Evolutionary conservation across 441 rosid species (phyloP), one percentile per base, ranked within the genome.

Genomic region (Adansonia rubrostipa): DNA sequence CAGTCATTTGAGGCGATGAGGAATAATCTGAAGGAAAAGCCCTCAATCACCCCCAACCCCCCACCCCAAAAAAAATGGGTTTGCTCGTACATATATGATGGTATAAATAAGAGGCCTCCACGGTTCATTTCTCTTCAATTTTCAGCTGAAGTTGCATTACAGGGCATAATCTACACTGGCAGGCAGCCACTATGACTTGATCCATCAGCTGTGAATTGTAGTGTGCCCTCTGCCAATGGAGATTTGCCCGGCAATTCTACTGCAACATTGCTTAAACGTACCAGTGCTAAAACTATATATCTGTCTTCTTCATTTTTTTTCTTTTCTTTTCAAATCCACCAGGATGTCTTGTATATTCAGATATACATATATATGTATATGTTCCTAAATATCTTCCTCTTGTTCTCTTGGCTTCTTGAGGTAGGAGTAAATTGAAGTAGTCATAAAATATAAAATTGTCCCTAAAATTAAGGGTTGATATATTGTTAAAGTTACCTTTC

Each of bases 121-220:
- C 5, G 2, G 36, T 66, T 28, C 51, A 7, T 45, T 48, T 9
- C 28, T 17, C 33, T 69, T 11, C 73, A 69, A 42, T n/a, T 54
- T 47, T 17, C 14, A 19, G 73, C 51, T 69, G 86, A 82, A 68
- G 83, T 71, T 78, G 80, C 58, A 82, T 86, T 80, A 79, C 88
- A 28, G 84, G 89, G 82, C 80, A 86, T 70, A 54, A 68, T 82
- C 88, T 81, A 79, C 81, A 62, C 82, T 85, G 89, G 86, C 86
- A 86, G 82, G 88, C 76, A 42, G 81, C 82, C 65, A 61, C 36
- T 61, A 9, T 22, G 40, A 10, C 3, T 61, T 57, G 2, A 48
- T 48, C 17, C n/a, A 51, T 51, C 62, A 24, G 22, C 20, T 56
- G 20, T 56, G 61, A 17, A 15, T 56, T 56, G 9, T 17, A 80